Evolutionary conservation across 805 yeast species (phyloP), one percentile per base, ranked within the genome.

Genomic region (Metschnikowia continentalis): DNA sequence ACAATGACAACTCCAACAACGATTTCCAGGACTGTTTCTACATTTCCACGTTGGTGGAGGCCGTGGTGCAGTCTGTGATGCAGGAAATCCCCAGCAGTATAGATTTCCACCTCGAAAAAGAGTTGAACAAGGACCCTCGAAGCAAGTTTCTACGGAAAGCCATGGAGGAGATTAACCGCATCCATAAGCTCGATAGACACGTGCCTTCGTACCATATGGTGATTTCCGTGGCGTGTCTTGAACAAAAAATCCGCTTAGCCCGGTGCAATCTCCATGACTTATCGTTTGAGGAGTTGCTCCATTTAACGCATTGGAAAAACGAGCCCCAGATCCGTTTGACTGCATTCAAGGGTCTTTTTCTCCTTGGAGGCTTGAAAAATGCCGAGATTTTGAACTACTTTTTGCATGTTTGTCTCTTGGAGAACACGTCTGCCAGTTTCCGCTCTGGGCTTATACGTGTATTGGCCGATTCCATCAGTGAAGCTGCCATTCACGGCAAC

Each of bases 1-100:
- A 83, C 69, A 91, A 91, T 62, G 97, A 92, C 58, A 92, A 94
- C 63, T 75, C 88, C 19, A 85, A 79, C 57, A 92, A 92, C 63
- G 75, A 77, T 6, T 92, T 80, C 63, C 81, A 84, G 46, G 98
- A 92, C 64, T 74, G 85, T 42, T 78, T 72, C 61, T 92, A 88
- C 56, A 64, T 89, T 4, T 69, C 83, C 2, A 74, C 74, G 2
- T 67, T 92, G 55, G 76, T 91, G 6, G 66, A 70, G 23, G 71
- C 86, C 3, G 66, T 89, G 1, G 80, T 83, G 1, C 55, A 54
- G 19, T 55, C 64, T 30, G 64, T 65, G 10, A 40, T 44, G 40
- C 41, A 44, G 7, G 39, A 35, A n/a, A 58, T 68, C 5, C 61
- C 61, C 15, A 50, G 58, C 6, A 53, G 55, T 39, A 42, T 46